A percentile compares a stretch with the other conserved stretches of the same genome.
Evolutionary conservation across 495 filamentous ascomycete genomes (phyloP).

Genomic region (Friedmanniomyces simplex): DNA sequence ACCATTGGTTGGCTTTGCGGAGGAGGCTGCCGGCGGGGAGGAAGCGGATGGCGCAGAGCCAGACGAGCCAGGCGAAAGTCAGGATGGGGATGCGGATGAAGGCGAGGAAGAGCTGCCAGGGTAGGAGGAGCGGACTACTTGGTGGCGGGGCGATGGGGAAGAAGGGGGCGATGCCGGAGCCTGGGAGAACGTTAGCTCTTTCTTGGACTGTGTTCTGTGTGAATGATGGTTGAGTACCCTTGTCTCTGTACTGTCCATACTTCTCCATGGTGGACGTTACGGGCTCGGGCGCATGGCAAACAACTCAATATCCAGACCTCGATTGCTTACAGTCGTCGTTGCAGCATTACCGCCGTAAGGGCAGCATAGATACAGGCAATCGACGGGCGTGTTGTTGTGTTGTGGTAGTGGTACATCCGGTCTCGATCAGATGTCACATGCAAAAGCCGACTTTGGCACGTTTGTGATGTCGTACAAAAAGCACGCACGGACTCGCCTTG

Average conservation of each 20-base stretch:
- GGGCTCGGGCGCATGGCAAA: neutral
- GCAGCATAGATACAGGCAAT: too few species aligned
- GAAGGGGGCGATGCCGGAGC: constrained; percentile 93
- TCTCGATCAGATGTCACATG: too few species aligned
- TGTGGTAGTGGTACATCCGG: too few species aligned
- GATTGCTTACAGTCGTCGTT: too few species aligned
- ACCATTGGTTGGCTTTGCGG: constrained; percentile 80
- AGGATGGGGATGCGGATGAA: constrained; percentile 71
- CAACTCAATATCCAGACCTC: too few species aligned
- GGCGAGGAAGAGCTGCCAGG: constrained; percentile 53
- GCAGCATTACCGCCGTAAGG: too few species aligned
- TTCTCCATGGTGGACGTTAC: constrained; percentile 64
- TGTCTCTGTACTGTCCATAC: constrained; percentile 89
- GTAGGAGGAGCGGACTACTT: constrained; percentile 48
- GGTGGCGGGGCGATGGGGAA: constrained; percentile 60
- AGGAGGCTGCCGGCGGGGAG: constrained; percentile 68
- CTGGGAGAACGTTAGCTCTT: constrained; percentile 35
- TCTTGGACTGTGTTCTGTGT: neutral
- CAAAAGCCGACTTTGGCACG: too few species aligned
- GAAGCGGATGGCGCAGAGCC: constrained; percentile 64
- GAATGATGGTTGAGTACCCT: constrained; percentile 44
- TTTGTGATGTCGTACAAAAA: too few species aligned
- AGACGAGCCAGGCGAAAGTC: constrained; percentile 56
- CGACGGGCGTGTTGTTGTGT: too few species aligned
- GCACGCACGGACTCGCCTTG: too few species aligned